Base-by-base conservation (phyloP, 768 basidiomycete species). In the Serendipita sp. region DNA sequence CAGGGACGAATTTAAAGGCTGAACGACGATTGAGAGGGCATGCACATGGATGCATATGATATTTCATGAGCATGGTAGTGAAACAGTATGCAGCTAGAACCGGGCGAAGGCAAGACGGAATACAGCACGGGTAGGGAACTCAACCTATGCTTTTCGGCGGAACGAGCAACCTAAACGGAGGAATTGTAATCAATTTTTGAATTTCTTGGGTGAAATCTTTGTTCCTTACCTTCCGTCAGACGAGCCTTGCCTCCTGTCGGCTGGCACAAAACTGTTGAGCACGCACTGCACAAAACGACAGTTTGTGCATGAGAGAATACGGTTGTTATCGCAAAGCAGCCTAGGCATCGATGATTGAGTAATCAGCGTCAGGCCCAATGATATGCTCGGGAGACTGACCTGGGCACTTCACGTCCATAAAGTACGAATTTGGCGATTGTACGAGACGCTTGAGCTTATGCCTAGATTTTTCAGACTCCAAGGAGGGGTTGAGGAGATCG, bases 371-470 rank as follows among this genome's bases (percentile, higher is more conserved):
- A 51, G 64, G 24, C 48, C 58, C 45, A 53, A 45, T 56, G 54
- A 63, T 34, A 41, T 60, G 34, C n/a, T 16, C 3, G 34, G 16
- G 3, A n/a, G 32, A 78, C 86, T 66, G 67, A 92, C 91, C 93
- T 71, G 95, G 86, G 79, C 95, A 98, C 78, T 98, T 99, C 72
- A 98, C 94, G 73, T 99, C 96, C 96, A 99, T 98, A 80, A 98
- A 98, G 80, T 91, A 98, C 41, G 95, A 98, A 79, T 97, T 92
- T 69, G 96, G 96, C 63, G 87, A 87, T 78, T 97, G 96, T 71
- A 99, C 96, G 71, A 98, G 86, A 75, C 93, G 88, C 84, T 99
- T 98, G 76, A 97, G 89, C 83, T 98, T 98, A 88, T 98, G 95
- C 76, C 85, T 86, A 76, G 81, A 86, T 77, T 79, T 86, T 79